A percentile compares a stretch with the other conserved stretches of the same genome.
These are phyloP conservation scores for Sarocladium brachiariae DNA, from an alignment of 2,329 filamentous ascomycete species.

Conservation along the genomic window DNA sequence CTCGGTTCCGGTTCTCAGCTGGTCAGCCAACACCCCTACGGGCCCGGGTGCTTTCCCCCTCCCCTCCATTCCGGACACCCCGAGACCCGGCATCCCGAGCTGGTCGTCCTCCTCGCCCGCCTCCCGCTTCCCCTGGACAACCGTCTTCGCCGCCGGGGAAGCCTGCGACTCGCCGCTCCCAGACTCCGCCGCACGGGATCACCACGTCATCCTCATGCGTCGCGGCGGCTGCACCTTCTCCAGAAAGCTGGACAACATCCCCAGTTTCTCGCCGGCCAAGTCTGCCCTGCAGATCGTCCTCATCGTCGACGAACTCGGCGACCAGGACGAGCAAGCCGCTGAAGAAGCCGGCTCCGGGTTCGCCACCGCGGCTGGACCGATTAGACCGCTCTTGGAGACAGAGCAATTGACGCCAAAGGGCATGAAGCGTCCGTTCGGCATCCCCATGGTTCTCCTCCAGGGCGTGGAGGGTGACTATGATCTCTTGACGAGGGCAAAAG, in stretches of 20 bases:
- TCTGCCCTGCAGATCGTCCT: slow-evolving; percentile 71
- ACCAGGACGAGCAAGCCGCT: slow-evolving; percentile 28
- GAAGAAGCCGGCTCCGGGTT: slow-evolving; percentile 26
- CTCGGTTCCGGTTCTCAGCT: slow-evolving; percentile 22
- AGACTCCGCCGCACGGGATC: slow-evolving; percentile 34
- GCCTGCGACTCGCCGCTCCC: slow-evolving; percentile 56
- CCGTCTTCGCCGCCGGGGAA: slow-evolving; percentile 63
- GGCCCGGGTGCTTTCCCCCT: slow-evolving; percentile 60
- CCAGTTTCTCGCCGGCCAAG: slow-evolving; percentile 50
- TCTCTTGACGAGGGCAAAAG: slow-evolving; percentile 54
- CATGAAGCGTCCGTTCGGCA: slow-evolving; percentile 60
- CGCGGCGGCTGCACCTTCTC: slow-evolving; percentile 82
- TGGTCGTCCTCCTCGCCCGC: slow-evolving; percentile 29
- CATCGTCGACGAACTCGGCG: slow-evolving; percentile 54
- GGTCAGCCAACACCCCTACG: slow-evolving; percentile 46
- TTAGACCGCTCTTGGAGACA: slow-evolving; percentile 67
- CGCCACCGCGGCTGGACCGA: too few species aligned
- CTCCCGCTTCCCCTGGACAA: slow-evolving; percentile 57
- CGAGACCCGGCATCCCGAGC: slow-evolving; percentile 33
- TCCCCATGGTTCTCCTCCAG: slow-evolving; percentile 77
- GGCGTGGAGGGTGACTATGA: slow-evolving; percentile 58
- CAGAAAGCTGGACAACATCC: slow-evolving; percentile 78
- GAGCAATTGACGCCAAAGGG: slow-evolving; percentile 65
- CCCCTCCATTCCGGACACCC: slow-evolving; percentile 56
- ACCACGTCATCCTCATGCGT: slow-evolving; percentile 76